phyloP scores from a whole-genome alignment of 1,139 yeast genomes.

The Suhomyces ambrosiae region DNA sequence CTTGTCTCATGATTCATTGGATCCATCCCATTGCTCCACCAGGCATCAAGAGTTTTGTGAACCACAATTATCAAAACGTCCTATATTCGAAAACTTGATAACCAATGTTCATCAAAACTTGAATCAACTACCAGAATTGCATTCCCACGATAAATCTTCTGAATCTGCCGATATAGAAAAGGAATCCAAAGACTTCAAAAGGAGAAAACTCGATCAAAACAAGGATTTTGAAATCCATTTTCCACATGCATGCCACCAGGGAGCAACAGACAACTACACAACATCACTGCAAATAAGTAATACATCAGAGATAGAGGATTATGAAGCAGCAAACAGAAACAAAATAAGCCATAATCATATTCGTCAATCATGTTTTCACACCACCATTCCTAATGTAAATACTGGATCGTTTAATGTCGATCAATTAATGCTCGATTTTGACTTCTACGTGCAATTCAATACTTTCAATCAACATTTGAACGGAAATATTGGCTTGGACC shows the following conservation, averaged over 20 bases:
- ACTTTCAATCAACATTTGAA: slow-evolving; percentile 31
- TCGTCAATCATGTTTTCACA: slow-evolving; percentile 52
- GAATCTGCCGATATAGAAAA: background rate
- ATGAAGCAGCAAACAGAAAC: background rate
- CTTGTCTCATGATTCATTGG: slow-evolving; percentile 2
- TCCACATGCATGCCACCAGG: slow-evolving; percentile 45
- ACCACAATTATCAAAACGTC: slow-evolving; percentile 24
- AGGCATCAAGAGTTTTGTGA: slow-evolving; percentile 29
- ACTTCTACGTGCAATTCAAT: slow-evolving; percentile 46
- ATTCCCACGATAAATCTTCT: background rate
- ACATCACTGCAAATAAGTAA: background rate
- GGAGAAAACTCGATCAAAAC: slow-evolving; percentile 13
- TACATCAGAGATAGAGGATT: background rate
- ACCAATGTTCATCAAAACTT: slow-evolving; percentile 35
- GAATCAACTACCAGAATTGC: slow-evolving; percentile 6
- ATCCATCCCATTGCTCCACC: slow-evolving; percentile 1
- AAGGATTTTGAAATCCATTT: slow-evolving; percentile 29
- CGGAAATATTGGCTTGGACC: slow-evolving; percentile 2
- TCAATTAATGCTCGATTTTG: slow-evolving; percentile 38
- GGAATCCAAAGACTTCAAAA: slow-evolving; percentile 10
- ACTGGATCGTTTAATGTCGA: slow-evolving; percentile 15
- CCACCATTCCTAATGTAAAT: slow-evolving; percentile 37
- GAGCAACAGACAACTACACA: slow-evolving; percentile 5
- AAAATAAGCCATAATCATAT: slow-evolving; percentile 23
- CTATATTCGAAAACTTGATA: slow-evolving; percentile 39